Evolutionary conservation across 805 yeast species (phyloP).

Genomic region (Ogataea angusta): DNA sequence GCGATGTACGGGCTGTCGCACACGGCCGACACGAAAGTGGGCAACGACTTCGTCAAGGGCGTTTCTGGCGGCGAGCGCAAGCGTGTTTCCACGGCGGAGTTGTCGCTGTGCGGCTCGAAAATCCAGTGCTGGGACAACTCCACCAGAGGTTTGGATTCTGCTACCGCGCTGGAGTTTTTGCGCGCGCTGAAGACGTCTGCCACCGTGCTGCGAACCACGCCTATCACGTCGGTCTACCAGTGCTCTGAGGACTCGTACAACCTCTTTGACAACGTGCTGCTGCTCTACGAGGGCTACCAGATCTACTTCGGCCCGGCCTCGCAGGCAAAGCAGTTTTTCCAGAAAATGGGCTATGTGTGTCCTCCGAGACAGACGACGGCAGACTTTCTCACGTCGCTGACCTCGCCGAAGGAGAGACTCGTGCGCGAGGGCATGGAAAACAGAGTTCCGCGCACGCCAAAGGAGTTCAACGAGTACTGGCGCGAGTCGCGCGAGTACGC

Average conservation of each 20-base stretch:
- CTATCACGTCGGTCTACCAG: constrained; percentile 44
- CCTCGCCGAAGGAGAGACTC: constrained; percentile 30
- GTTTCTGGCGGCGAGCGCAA: constrained; percentile 64
- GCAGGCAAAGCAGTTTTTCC: constrained; percentile 34
- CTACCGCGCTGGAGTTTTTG: constrained; percentile 59
- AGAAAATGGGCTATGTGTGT: constrained; percentile 38
- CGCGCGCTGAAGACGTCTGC: constrained; percentile 52
- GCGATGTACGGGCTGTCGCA: constrained; percentile 36
- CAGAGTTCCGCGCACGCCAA: constrained; percentile 36
- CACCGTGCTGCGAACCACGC: constrained; percentile 40
- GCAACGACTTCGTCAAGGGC: constrained; percentile 57
- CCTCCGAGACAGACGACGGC: constrained; percentile 42
- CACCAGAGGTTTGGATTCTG: constrained; percentile 64
- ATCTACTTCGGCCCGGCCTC: constrained; percentile 34
- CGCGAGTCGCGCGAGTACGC: constrained; percentile 31
- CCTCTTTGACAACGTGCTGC: constrained; percentile 36
- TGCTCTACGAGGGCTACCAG: constrained; percentile 39
- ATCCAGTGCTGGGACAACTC: constrained; percentile 60
- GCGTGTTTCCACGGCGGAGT: constrained; percentile 59
- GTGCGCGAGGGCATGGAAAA: constrained; percentile 32
- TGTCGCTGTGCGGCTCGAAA: constrained; percentile 29
- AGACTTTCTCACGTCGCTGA: constrained; percentile 38
- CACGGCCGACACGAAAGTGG: constrained; percentile 53
- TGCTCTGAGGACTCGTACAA: constrained; percentile 39
- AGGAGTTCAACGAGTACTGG: constrained; percentile 41